Conservation (phyloP, 345 rosid genomes). For the Eucalyptus cloeziana region DNA sequence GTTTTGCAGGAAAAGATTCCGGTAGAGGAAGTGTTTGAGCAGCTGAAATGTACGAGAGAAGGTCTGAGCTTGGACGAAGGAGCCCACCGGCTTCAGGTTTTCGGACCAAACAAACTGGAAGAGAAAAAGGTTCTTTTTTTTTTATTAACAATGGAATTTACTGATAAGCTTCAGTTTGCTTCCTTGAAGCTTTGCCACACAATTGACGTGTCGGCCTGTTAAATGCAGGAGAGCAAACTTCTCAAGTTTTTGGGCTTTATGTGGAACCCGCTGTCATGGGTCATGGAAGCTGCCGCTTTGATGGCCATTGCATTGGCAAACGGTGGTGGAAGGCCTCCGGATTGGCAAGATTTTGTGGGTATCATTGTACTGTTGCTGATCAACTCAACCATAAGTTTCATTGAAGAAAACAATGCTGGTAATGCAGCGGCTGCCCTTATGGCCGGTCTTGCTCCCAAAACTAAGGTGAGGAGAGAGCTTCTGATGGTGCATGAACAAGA, state of each 20-base stretch:
- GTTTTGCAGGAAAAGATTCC: constrained; percentile 49
- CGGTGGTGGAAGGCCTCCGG: constrained; percentile 72
- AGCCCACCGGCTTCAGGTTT: constrained; percentile 50
- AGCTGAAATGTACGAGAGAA: constrained; percentile 37
- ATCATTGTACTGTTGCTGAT: constrained; percentile 55
- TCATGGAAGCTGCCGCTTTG: constrained; percentile 90
- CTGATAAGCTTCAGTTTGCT: background rate
- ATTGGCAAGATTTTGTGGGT: constrained; percentile 94
- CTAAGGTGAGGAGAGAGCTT: constrained; percentile 39
- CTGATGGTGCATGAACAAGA: background rate
- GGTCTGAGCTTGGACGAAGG: constrained; percentile 66
- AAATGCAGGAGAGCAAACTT: constrained; percentile 62
- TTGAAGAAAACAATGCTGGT: constrained; percentile 90
- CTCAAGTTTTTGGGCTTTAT: constrained; percentile 88
- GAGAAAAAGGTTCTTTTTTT: constrained; percentile 59
- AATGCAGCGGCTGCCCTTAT: constrained; percentile 94
- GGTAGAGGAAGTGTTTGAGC: constrained; percentile 72
- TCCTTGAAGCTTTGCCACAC: background rate
- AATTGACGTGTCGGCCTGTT: background rate
- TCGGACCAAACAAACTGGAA: constrained; percentile 91
- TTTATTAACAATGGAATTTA: background rate
- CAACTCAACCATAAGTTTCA: constrained; percentile 91
- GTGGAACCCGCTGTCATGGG: constrained; percentile 99
- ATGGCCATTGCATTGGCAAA: constrained; percentile 85
- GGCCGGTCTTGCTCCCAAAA: constrained; percentile 92